These are phyloP conservation scores for Trichoderma afroharzianum DNA, from an alignment of 2,329 filamentous ascomycete species.

Conservation along the genomic window DNA sequence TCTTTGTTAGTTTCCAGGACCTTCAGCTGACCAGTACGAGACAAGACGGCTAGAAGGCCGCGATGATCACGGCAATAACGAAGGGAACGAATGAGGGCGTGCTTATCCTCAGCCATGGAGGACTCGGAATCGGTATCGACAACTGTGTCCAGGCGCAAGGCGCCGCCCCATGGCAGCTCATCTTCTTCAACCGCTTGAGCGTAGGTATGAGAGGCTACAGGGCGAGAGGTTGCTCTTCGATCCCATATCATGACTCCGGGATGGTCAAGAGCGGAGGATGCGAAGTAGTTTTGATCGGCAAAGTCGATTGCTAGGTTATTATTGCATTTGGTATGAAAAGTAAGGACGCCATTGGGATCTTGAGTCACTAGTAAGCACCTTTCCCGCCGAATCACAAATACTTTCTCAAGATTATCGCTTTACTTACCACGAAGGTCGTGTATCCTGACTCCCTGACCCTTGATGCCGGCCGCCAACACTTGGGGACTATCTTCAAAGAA, in stretches of 20 bases:
- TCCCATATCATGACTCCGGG: conserved; percentile 77
- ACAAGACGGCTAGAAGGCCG: conserved; percentile 59
- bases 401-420: not conserved
- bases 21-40: conserved; percentile 60
- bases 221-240: conserved; percentile 57
- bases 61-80: conserved; percentile 61
- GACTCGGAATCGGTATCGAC: conserved; percentile 54
- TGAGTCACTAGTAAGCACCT: conserved; percentile 21
- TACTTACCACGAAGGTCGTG: conserved; percentile 71
- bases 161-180: conserved; percentile 60
- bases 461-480: conserved; percentile 71
- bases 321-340: conserved; percentile 64
- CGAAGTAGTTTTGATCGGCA: conserved; percentile 77
- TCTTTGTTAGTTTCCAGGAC: conserved; percentile 58
- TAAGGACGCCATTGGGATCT: conserved; percentile 51
- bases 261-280: conserved; percentile 72
- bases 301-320: conserved; percentile 76
- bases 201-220: conserved; percentile 52
- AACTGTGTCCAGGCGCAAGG: conserved; percentile 54
- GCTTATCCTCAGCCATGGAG: conserved; percentile 50
- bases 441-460: conserved; percentile 68
- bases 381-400: not conserved
- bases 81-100: conserved; percentile 59
- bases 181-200: conserved; percentile 57
- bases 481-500: conserved; percentile 77